A percentile compares a stretch with the other conserved stretches of the same genome.
These are phyloP conservation scores for Exophiala mesophila DNA, from an alignment of 2,329 filamentous ascomycete species.

Conservation along the genomic window DNA sequence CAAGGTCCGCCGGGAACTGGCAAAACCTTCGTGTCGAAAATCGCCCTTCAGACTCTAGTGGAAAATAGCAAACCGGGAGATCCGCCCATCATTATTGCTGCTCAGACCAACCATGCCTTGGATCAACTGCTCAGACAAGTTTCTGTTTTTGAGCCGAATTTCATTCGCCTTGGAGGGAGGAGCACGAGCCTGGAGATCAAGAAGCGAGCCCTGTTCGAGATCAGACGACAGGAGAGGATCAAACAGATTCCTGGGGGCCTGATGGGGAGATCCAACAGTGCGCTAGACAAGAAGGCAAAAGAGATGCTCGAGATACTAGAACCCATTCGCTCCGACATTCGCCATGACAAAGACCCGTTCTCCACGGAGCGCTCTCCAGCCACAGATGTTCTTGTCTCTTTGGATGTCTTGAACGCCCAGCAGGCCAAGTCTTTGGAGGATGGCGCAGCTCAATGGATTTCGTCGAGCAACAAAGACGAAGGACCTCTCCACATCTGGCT, in stretches of 20 bases:
- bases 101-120: constrained; percentile 86
- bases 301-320: constrained; percentile 40
- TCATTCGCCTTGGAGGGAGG: constrained; percentile 65
- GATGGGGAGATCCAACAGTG: constrained; percentile 35
- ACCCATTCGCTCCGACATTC: constrained; percentile 35
- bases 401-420: constrained; percentile 55
- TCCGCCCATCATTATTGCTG: constrained; percentile 70
- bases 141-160: constrained; percentile 55
- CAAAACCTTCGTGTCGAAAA: constrained; percentile 77
- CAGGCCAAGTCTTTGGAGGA: constrained; percentile 60
- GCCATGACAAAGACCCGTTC: constrained; percentile 40
- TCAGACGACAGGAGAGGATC: constrained; percentile 41
- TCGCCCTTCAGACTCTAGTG: constrained; percentile 63
- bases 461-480: constrained; percentile 29
- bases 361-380: constrained; percentile 37
- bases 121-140: constrained; percentile 72
- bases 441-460: constrained; percentile 44
- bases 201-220: constrained; percentile 60
- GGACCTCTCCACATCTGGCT: constrained; percentile 54
- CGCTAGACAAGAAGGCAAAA: constrained; percentile 42
- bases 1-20: constrained; percentile 78
- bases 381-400: constrained; percentile 43
- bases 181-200: constrained; percentile 63
- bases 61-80: constrained; percentile 52
- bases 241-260: constrained; percentile 38